phyloP scores from a whole-genome alignment of 2,329 filamentous ascomycete species.

The Paraconiothyrium brasiliense region DNA sequence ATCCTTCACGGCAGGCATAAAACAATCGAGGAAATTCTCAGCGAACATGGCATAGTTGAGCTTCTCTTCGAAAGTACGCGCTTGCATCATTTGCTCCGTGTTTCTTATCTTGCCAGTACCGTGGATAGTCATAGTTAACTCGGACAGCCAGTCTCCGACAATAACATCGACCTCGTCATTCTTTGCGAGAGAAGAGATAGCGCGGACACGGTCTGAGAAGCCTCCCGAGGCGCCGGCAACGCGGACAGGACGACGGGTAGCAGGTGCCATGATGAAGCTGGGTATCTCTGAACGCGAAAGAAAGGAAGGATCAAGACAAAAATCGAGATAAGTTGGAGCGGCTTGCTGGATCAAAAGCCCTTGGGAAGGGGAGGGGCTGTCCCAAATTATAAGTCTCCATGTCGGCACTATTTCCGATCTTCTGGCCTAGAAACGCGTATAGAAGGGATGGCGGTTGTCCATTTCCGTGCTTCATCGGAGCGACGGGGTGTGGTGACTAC shows the following conservation, averaged over 20 bases:
- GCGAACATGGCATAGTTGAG: slow-evolving; percentile 40
- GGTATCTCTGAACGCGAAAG: slow-evolving; percentile 5
- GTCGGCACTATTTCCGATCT: slow-evolving; percentile 16
- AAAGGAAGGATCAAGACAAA: slow-evolving; percentile 9
- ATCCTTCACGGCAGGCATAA: slow-evolving; percentile 50
- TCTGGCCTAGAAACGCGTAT: slow-evolving; percentile 14
- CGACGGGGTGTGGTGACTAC: slow-evolving; percentile 12
- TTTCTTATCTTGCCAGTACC: slow-evolving; percentile 40
- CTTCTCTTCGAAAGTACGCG: slow-evolving; percentile 52
- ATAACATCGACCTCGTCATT: slow-evolving; percentile 45
- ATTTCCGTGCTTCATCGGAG: slow-evolving; percentile 25
- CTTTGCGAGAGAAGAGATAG: slow-evolving; percentile 54
- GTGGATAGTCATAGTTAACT: slow-evolving; percentile 43
- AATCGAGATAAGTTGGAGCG: neutral
- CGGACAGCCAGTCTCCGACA: slow-evolving; percentile 45
- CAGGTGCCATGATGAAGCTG: slow-evolving; percentile 30
- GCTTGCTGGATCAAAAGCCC: slow-evolving; percentile 9
- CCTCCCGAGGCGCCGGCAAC: slow-evolving; percentile 56
- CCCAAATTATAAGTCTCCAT: slow-evolving; percentile 21
- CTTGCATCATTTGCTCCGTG: slow-evolving; percentile 52
- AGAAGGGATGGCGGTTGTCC: slow-evolving; percentile 24
- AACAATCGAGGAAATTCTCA: slow-evolving; percentile 60
- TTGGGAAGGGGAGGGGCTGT: neutral
- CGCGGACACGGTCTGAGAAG: slow-evolving; percentile 56
- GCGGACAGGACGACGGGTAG: slow-evolving; percentile 46